Evolutionary conservation across 768 basidiomycete genomes (phyloP).

Genomic region (Trametes meyenii): DNA sequence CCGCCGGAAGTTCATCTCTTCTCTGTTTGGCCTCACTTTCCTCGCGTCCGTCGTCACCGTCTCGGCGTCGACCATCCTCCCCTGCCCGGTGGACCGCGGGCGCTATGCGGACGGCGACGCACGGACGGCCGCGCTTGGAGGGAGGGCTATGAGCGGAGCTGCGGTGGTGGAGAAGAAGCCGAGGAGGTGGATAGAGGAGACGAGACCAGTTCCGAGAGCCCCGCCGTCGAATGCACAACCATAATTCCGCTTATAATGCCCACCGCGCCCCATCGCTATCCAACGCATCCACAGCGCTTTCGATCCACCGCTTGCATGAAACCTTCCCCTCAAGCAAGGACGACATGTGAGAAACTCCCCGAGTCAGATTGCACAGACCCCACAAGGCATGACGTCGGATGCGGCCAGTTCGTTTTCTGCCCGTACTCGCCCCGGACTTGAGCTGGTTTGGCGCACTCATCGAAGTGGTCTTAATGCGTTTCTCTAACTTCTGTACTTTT

Average conservation of each 20-base stretch:
- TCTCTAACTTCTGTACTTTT: constrained; percentile 15
- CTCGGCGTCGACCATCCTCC: constrained; percentile 75
- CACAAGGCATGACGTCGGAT: too few relatives aligned
- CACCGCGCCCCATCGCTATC: not conserved
- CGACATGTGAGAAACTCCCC: too few relatives aligned
- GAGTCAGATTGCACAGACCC: too few relatives aligned
- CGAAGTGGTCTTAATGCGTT: not conserved
- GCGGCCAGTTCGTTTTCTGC: too few relatives aligned
- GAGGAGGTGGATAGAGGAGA: constrained; percentile 85
- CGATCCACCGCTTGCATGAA: too few relatives aligned
- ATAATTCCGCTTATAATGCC: constrained; percentile 10
- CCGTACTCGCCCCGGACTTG: too few relatives aligned
- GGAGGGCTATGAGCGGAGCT: constrained; percentile 29
- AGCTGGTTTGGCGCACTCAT: not conserved
- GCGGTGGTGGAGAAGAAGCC: constrained; percentile 62
- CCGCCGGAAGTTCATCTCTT: constrained; percentile 73
- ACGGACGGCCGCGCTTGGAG: constrained; percentile 23
- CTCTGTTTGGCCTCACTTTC: constrained; percentile 81
- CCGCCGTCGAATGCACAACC: constrained; percentile 13
- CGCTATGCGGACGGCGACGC: constrained; percentile 64
- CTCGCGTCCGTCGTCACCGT: constrained; percentile 79
- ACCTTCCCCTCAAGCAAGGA: too few relatives aligned
- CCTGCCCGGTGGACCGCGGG: constrained; percentile 73
- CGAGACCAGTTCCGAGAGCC: constrained; percentile 24
- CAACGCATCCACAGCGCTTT: not conserved